Base-by-base conservation (phyloP, 345 rosid genomes). In the Euphorbia pulcherrima region DNA sequence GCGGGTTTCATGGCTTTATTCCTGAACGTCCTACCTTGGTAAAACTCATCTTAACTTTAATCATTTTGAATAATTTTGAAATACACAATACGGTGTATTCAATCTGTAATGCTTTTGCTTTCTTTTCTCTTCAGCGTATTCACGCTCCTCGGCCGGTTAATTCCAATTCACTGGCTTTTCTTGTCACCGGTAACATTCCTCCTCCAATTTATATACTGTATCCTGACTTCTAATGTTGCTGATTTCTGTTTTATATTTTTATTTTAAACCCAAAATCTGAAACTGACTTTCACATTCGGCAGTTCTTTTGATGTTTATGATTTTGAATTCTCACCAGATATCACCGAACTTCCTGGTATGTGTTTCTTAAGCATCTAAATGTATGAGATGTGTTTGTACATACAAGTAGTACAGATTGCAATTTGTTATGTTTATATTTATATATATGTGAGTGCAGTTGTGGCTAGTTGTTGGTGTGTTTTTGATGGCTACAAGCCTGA, bases 381-480 rank as follows among this genome's bases (percentile, higher is more conserved):
- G 13, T 12, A 24, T 60, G 61, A 14, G 8, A 39, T 18, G 27
- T 61, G 39, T 68, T 58, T 46, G n/a, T 33, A 29, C 12, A 20
- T 68, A 8, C 20, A 17, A 12, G 8, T 40, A 2, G 27, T n/a
- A 57, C 18, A 40, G 16, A 28, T 33, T 59, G 21, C 20, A 2
- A 13, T 18, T 39, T 1, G 40, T 62, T 61, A 41, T 58, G 53
- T 57, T 46, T 63, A n/a, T 63, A 13, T 61, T 35, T 58, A 48
- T 57, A 39, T 63, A n/a, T 63, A 13, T 21, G 30, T 74, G 53
- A 41, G 0, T 79, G 85, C 76, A 94, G 99, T 87, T 94, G 14
- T 94, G 96, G 97, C 84, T 94, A 67, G 97, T 94, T 51, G 89
- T 94, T 62, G 92, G 87, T 55, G 88, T 94, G 62, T 94, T 94